phyloP scores from a whole-genome alignment of 2,329 filamentous ascomycete species.

The Ceratocystis alfenasii region DNA sequence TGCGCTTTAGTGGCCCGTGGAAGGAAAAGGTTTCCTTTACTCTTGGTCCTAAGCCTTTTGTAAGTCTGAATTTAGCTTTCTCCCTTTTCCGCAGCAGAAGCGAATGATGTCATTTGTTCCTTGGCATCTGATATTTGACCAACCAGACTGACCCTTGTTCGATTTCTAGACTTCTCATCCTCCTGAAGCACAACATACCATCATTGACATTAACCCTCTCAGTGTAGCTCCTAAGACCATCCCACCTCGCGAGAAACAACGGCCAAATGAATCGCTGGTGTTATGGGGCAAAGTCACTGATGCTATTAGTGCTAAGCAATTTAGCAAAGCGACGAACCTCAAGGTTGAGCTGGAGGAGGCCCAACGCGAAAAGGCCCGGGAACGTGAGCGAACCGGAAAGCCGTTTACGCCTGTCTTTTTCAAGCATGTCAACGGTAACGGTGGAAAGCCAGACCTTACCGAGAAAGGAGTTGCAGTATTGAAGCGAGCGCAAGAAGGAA shows the following conservation, averaged over 20 bases:
- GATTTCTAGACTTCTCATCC: slow-evolving; percentile 35
- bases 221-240: slow-evolving; percentile 65
- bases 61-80: slow-evolving; percentile 34
- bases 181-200: slow-evolving; percentile 52
- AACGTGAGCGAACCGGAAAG: slow-evolving; percentile 56
- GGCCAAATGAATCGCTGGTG: slow-evolving; percentile 76
- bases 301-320: slow-evolving; percentile 75
- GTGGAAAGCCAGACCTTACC: slow-evolving; percentile 44
- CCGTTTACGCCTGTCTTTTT: slow-evolving; percentile 88
- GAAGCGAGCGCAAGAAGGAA: slow-evolving; percentile 40
- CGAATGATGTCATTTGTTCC: slow-evolving; percentile 9
- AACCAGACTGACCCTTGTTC: slow-evolving; percentile 3
- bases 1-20: slow-evolving; percentile 75
- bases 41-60: slow-evolving; percentile 47
- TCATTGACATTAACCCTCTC: slow-evolving; percentile 82
- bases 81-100: not conserved
- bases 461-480: slow-evolving; percentile 42
- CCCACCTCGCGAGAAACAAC: slow-evolving; percentile 65
- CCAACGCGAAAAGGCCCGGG: slow-evolving; percentile 72
- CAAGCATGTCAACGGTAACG: slow-evolving; percentile 44
- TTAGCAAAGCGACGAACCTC: slow-evolving; percentile 65
- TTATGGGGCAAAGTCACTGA: slow-evolving; percentile 83
- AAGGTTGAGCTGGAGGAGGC: slow-evolving; percentile 88
- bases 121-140: not conserved
- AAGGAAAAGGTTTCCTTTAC: slow-evolving; percentile 56